Percentiles rank a stretch among this genome's conserved stretches.
Evolutionary conservation across 1,284 basidiomycete genomes (phyloP).

Genomic region (Lignosus rhinocerotis): DNA sequence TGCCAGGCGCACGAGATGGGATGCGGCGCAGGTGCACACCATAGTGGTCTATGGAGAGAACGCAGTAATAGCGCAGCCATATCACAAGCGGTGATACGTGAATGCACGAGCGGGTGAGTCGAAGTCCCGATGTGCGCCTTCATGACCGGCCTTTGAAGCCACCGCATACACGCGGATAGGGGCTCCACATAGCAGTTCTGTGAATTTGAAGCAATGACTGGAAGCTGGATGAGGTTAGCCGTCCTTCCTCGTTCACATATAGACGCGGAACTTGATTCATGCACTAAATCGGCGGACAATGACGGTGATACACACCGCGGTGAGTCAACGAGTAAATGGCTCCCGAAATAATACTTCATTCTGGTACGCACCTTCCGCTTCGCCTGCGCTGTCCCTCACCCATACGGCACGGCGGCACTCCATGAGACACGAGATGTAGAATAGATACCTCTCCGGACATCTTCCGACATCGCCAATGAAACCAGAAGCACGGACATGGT

Average conservation of each 20-base stretch:
- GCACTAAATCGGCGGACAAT: slow-evolving; percentile 9
- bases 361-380: neutral
- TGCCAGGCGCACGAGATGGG: neutral
- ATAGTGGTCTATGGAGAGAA: neutral
- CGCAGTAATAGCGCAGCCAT: neutral
- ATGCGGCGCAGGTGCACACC: neutral
- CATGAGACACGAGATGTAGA: neutral
- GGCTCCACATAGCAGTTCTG: neutral
- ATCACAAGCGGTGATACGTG: neutral
- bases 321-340: too few relatives aligned
- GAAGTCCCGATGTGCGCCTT: neutral
- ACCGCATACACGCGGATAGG: neutral
- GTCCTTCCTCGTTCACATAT: neutral
- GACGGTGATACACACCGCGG: neutral
- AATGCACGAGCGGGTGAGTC: neutral
- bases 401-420: neutral
- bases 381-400: neutral
- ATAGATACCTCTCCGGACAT: neutral
- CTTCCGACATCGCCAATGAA: neutral
- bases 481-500: slow-evolving; percentile 4
- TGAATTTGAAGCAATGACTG: neutral
- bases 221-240: neutral
- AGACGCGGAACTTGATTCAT: slow-evolving; percentile 3
- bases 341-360: neutral
- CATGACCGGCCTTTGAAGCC: neutral